A percentile compares a stretch with the other conserved stretches of the same genome.
Evolutionary conservation across 192 early-diverging fungal genomes (phyloP).

Genomic region (Mortierella claussenii): DNA sequence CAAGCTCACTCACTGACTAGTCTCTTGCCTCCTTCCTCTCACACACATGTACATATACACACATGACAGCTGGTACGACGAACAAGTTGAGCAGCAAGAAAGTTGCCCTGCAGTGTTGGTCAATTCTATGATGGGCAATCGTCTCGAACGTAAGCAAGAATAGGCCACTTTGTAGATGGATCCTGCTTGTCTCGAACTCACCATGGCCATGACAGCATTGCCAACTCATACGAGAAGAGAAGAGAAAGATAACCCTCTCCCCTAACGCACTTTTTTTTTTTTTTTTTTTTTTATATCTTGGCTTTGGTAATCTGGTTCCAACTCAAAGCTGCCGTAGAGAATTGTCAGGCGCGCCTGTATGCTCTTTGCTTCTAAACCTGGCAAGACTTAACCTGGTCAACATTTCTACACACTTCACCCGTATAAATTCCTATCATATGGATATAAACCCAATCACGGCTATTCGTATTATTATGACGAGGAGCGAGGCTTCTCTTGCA

Average conservation of each 20-base stretch:
- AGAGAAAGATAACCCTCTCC: not conserved
- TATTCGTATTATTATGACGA: too few relatives aligned
- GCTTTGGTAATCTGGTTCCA: too few relatives aligned
- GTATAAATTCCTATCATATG: too few relatives aligned
- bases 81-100: slow-evolving; percentile 1
- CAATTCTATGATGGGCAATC: slow-evolving; percentile 37
- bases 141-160: slow-evolving; percentile 35
- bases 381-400: not conserved
- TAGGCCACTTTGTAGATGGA: not conserved
- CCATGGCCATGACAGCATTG: too few relatives aligned
- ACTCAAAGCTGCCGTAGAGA: slow-evolving; percentile 18
- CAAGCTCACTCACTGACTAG: too few relatives aligned
- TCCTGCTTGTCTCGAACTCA: too few relatives aligned
- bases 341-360: slow-evolving; percentile 18
- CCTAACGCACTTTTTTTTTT: not conserved
- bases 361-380: slow-evolving; percentile 30
- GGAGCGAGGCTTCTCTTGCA: too few relatives aligned
- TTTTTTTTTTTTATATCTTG: slow-evolving; percentile 5
- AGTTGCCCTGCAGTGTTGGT: slow-evolving; percentile 20
- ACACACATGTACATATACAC: not conserved
- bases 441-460: too few relatives aligned
- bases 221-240: too few relatives aligned
- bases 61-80: slow-evolving; percentile 29
- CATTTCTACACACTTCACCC: not conserved
- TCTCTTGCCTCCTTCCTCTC: too few relatives aligned